Evolutionary conservation across 1,284 basidiomycete genomes (phyloP).

Genomic region (Dichomitus squalens): DNA sequence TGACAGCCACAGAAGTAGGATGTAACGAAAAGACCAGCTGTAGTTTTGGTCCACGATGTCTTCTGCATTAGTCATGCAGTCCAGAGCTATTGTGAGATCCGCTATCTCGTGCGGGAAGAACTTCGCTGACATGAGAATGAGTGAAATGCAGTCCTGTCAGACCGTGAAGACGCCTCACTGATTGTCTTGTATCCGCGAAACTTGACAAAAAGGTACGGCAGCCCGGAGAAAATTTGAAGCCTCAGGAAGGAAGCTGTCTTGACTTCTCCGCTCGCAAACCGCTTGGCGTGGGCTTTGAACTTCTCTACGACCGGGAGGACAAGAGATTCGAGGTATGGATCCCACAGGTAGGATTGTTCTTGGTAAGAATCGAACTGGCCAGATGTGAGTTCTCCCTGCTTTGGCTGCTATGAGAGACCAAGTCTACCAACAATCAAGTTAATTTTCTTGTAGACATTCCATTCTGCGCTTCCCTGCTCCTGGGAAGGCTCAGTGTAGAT

Average conservation of each 20-base stretch:
- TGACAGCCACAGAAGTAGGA: conserved; percentile 90
- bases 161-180: conserved; percentile 54
- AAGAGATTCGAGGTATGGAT: conserved; percentile 89
- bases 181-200: conserved; percentile 92
- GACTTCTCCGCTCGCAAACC: conserved; percentile 39
- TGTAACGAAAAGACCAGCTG: conserved; percentile 85
- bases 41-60: conserved; percentile 44
- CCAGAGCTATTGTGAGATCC: conserved; percentile 78
- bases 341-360: conserved; percentile 93
- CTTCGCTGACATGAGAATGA: conserved; percentile 55
- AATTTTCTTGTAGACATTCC: conserved; percentile 41
- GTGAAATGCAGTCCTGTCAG: background rate
- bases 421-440: conserved; percentile 43
- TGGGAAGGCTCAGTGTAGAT: conserved; percentile 45
- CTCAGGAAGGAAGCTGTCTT: conserved; percentile 42
- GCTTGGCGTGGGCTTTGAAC: conserved; percentile 63
- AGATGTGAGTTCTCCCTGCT: background rate
- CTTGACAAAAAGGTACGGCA: conserved; percentile 88
- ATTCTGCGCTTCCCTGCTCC: conserved; percentile 52
- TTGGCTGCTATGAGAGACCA: background rate
- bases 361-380: conserved; percentile 87
- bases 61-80: conserved; percentile 59
- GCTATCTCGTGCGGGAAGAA: conserved; percentile 91
- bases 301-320: conserved; percentile 75
- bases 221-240: conserved; percentile 56